These are phyloP conservation scores for Mixia osmundae DNA, from an alignment of 1,284 basidiomycete genomes.

Conservation along the genomic window DNA sequence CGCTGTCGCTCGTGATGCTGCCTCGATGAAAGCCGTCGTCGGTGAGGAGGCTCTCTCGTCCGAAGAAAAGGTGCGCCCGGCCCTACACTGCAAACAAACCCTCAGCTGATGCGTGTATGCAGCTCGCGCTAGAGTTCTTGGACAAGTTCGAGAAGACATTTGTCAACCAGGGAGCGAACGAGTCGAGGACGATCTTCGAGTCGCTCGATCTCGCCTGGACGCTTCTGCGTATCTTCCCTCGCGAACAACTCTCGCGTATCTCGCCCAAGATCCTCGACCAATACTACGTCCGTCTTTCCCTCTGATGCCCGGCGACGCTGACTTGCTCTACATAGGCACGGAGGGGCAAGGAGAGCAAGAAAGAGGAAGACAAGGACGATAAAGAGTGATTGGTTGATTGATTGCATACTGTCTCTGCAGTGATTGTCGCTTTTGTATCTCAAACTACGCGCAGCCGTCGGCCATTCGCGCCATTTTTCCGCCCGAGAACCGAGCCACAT, in stretches of 20 bases:
- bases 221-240: constrained; percentile 91
- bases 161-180: constrained; percentile 84
- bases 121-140: constrained; percentile 66
- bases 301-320: too few species aligned
- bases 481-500: too few species aligned
- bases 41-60: constrained; percentile 88
- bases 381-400: background rate
- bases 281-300: constrained; percentile 62
- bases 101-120: background rate
- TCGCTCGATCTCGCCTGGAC: constrained; percentile 95
- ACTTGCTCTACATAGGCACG: constrained; percentile 18
- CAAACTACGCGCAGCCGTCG: too few species aligned
- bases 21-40: constrained; percentile 97
- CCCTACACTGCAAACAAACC: background rate
- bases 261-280: constrained; percentile 45
- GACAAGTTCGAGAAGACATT: constrained; percentile 87
- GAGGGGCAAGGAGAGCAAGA: constrained; percentile 4
- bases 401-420: background rate
- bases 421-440: too few species aligned
- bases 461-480: too few species aligned
- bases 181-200: constrained; percentile 90
- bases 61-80: constrained; percentile 44
- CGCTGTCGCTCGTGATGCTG: constrained; percentile 90
- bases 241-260: constrained; percentile 78
- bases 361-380: background rate